Conservation (phyloP, 1,284 basidiomycete genomes). For the Ustilago tritici region DNA sequence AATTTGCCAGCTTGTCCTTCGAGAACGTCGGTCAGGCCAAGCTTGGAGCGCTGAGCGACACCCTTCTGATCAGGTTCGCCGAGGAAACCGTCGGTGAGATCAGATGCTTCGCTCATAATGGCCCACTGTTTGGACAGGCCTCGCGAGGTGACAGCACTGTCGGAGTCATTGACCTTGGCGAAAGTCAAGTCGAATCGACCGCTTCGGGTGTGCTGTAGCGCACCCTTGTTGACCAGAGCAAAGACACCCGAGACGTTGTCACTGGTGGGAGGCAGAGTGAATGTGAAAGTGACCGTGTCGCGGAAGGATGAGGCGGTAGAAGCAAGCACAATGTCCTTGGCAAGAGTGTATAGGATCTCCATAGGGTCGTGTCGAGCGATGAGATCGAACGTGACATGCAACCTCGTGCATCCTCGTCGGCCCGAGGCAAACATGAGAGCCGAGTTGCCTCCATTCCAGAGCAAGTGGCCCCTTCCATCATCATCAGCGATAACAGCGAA, state of each 20-base stretch:
- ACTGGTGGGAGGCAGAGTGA: slow-evolving; percentile 52
- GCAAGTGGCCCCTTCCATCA: slow-evolving; percentile 37
- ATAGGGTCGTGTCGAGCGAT: slow-evolving; percentile 63
- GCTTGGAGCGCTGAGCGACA: slow-evolving; percentile 52
- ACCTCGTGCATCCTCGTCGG: slow-evolving; percentile 57
- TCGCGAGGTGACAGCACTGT: slow-evolving; percentile 49
- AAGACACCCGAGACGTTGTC: slow-evolving; percentile 61
- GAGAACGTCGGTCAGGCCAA: slow-evolving; percentile 60
- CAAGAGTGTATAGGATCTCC: slow-evolving; percentile 40
- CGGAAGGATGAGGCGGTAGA: slow-evolving; percentile 43
- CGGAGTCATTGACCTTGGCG: slow-evolving; percentile 58
- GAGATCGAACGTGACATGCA: slow-evolving; percentile 59
- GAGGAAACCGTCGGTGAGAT: slow-evolving; percentile 64
- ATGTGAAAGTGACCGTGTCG: slow-evolving; percentile 59
- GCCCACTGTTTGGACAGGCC: slow-evolving; percentile 60
- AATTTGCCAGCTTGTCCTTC: slow-evolving; percentile 46
- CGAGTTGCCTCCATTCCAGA: slow-evolving; percentile 66
- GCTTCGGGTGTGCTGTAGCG: slow-evolving; percentile 49
- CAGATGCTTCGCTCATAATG: slow-evolving; percentile 61
- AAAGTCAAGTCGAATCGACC: slow-evolving; percentile 66
- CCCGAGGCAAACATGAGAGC: slow-evolving; percentile 66
- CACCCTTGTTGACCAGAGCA: slow-evolving; percentile 63
- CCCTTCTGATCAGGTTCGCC: slow-evolving; percentile 64
- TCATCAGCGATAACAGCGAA: slow-evolving; percentile 57
- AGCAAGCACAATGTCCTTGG: slow-evolving; percentile 51